Base-by-base conservation (phyloP, 2,329 filamentous ascomycete species). In the Graphilbum sp. region DNA sequence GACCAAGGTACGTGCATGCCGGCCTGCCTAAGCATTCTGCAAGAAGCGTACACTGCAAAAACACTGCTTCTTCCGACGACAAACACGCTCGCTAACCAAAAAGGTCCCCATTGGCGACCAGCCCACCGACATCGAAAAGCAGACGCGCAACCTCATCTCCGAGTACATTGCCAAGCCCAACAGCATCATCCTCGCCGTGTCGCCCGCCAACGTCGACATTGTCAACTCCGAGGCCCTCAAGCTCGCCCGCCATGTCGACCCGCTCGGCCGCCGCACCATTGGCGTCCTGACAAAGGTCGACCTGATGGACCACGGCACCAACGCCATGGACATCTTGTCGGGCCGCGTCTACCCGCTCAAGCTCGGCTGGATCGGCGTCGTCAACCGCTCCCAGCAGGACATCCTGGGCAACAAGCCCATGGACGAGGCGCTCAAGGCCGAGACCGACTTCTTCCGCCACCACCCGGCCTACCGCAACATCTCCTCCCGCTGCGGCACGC, bases 111-210 rank as follows among this genome's bases (percentile, higher is more conserved):
- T 50, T 18, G 51, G 49, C 29, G 50, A 53, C 38, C 49, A 50
- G 27, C 46, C 50, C 12, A 47, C 46, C 15, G 53, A 56, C 39
- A 51, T 54, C 34, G 70, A 75, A 46, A 50, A 50, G 51, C 90
- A 98, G 62, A 98, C 96, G 53, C 78, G 75, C 55, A 90, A 96
- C 52, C 96, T 98, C 86, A 88, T 98, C 32, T 64, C 96, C 54
- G 96, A 96, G 67, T 90, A 96, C 58, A 98, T 98, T 56, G 83
- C 81, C 62, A 98, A 98, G 66, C 81, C 88, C 25, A 98, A 98
- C 60, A 90, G 90, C 43, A 98, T 98, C 58, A 90, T 98, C 49
- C 67, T 98, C 39, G 90, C 90, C 32, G 90, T 98, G 46, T 96
- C 90, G 5, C 81, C 88, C 32, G 90, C 90, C 51, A 98, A 98